phyloP scores from a whole-genome alignment of 2,329 filamentous ascomycete genomes.

The Amauroascus niger region DNA sequence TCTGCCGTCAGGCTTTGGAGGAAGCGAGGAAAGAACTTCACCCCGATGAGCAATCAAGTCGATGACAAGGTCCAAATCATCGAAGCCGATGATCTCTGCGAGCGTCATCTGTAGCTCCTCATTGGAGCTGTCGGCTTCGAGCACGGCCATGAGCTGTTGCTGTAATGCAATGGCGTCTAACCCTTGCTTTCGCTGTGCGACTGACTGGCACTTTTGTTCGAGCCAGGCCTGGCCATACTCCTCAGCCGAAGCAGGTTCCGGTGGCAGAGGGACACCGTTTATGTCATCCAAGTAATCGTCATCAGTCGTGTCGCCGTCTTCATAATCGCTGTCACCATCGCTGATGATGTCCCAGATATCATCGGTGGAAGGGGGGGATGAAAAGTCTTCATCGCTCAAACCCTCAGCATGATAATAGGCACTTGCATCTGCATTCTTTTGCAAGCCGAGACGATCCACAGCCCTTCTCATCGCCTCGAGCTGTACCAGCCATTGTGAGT shows the following conservation, averaged over 20 bases:
- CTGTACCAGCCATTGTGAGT: conserved; percentile 73
- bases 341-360: conserved; percentile 92
- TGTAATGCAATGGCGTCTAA: conserved; percentile 61
- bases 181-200: conserved; percentile 56
- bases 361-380: conserved; percentile 48
- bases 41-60: conserved; percentile 72
- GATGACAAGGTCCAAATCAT: conserved; percentile 85
- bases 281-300: conserved; percentile 54
- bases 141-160: conserved; percentile 64
- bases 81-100: conserved; percentile 83
- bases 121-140: conserved; percentile 61
- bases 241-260: conserved; percentile 15
- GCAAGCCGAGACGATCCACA: conserved; percentile 60
- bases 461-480: conserved; percentile 78
- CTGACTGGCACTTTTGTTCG: conserved; percentile 53
- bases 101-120: conserved; percentile 86
- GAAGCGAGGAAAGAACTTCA: conserved; percentile 50
- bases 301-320: conserved; percentile 54
- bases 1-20: conserved; percentile 24
- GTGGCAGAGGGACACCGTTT: conserved; percentile 30
- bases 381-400: conserved; percentile 56
- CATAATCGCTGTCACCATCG: conserved; percentile 54
- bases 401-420: conserved; percentile 50
- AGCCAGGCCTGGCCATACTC: conserved; percentile 61
- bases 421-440: conserved; percentile 41